Percentiles rank a stretch among this genome's conserved stretches.
phyloP scores from a whole-genome alignment of 2,329 filamentous ascomycete species.

The Stachybotrys chlorohalonatus region DNA sequence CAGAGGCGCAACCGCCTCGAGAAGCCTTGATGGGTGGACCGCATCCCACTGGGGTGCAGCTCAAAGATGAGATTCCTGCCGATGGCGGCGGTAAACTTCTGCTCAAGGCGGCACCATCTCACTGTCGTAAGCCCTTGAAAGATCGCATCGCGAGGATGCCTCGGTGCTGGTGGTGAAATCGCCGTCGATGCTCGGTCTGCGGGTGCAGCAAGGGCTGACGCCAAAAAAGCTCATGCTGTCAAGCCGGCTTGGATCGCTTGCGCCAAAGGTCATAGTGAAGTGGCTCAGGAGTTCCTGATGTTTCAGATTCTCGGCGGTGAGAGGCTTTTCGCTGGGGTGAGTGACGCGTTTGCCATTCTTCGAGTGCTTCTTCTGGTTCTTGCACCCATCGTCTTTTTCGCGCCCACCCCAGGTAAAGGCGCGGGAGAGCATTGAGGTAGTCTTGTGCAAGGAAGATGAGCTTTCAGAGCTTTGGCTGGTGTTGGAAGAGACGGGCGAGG shows the following conservation, averaged over 20 bases:
- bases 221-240: conserved; percentile 22
- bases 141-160: background rate
- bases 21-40: too few relatives aligned
- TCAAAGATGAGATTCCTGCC: too few relatives aligned
- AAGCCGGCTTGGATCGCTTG: conserved; percentile 21
- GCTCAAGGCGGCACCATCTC: background rate
- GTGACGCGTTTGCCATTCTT: conserved; percentile 15
- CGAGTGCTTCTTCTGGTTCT: conserved; percentile 10
- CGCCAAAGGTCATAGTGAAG: conserved; percentile 38
- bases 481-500: conserved; percentile 16
- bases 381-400: conserved; percentile 6
- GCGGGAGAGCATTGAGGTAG: conserved; percentile 16
- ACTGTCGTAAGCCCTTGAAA: background rate
- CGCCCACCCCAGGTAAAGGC: conserved; percentile 20
- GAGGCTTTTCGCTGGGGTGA: conserved; percentile 35
- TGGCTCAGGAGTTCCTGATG: conserved; percentile 37
- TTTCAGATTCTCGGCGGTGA: conserved; percentile 34
- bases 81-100: too few relatives aligned
- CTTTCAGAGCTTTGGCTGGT: conserved; percentile 19
- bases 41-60: too few relatives aligned
- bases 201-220: conserved; percentile 36
- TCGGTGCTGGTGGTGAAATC: conserved; percentile 1
- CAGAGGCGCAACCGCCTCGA: background rate
- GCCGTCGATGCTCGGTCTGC: conserved; percentile 24
- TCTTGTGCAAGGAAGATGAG: conserved; percentile 19